These are phyloP conservation scores for Pseudodiploospora longispora DNA, from an alignment of 2,329 filamentous ascomycete genomes.

Conservation along the genomic window DNA sequence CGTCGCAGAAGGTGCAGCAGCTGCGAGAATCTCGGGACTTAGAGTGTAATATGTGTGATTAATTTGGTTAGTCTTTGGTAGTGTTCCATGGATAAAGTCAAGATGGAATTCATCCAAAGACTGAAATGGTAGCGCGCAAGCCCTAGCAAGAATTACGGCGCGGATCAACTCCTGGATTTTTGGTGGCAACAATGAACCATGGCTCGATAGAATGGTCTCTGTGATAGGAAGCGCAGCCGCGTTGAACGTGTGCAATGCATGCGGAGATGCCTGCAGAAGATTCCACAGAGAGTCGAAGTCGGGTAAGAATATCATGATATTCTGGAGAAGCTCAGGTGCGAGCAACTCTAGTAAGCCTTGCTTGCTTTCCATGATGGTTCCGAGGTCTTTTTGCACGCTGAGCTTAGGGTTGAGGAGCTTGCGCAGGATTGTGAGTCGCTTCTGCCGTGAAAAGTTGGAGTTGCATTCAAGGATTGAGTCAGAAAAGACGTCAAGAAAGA, in stretches of 20 bases:
- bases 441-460: no score
- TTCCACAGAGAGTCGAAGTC: slow-evolving; percentile 5
- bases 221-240: neutral
- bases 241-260: slow-evolving; percentile 2
- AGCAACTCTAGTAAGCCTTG: neutral
- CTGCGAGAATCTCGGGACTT: neutral
- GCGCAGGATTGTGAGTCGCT: neutral
- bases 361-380: slow-evolving; percentile 1
- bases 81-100: neutral
- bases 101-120: neutral
- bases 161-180: slow-evolving; percentile 4
- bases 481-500: no score
- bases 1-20: neutral
- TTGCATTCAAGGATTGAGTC: no score
- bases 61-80: neutral
- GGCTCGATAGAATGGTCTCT: neutral
- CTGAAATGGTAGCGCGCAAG: neutral
- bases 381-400: neutral
- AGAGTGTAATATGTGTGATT: neutral
- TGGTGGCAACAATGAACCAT: neutral
- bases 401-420: neutral
- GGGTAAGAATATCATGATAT: neutral
- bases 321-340: neutral
- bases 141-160: neutral
- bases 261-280: slow-evolving; percentile 1